Evolutionary conservation across 1,139 yeast species (phyloP).

Genomic region (Scheffersomyces insectosa): DNA sequence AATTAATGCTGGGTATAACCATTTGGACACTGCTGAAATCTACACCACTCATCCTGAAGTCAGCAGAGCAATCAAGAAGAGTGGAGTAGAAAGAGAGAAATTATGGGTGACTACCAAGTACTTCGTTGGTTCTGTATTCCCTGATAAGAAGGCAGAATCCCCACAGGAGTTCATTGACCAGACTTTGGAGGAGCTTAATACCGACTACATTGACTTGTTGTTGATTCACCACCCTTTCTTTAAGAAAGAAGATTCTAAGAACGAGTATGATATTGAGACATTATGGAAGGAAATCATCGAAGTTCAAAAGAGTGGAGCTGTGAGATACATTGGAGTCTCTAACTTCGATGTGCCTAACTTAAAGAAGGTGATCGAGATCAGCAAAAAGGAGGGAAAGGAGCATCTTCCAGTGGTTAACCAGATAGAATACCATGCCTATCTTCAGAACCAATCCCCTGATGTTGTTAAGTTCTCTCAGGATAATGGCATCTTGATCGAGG

Average conservation of each 20-base stretch:
- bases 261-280: constrained; percentile 10
- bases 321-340: constrained; percentile 53
- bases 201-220: constrained; percentile 19
- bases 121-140: constrained; percentile 8
- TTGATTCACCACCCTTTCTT: constrained; percentile 19
- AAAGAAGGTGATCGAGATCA: constrained; percentile 36
- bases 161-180: constrained; percentile 14
- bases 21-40: constrained; percentile 28
- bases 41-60: constrained; percentile 27
- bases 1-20: constrained; percentile 19
- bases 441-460: constrained; percentile 71
- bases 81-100: constrained; percentile 19
- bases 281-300: constrained; percentile 18
- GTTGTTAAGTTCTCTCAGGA: constrained; percentile 55
- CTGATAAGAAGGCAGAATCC: constrained; percentile 6
- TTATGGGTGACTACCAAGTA: constrained; percentile 25
- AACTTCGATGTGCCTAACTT: constrained; percentile 54
- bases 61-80: constrained; percentile 16
- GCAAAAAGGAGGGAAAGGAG: constrained; percentile 23
- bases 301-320: constrained; percentile 18
- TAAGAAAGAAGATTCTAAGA: constrained; percentile 6
- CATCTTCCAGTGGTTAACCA: constrained; percentile 65
- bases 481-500: constrained; percentile 57
- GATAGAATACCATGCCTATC: constrained; percentile 67
- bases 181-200: constrained; percentile 14